Base-by-base conservation (phyloP, 208 protist genomes). In the Leishmania tarentolae region DNA sequence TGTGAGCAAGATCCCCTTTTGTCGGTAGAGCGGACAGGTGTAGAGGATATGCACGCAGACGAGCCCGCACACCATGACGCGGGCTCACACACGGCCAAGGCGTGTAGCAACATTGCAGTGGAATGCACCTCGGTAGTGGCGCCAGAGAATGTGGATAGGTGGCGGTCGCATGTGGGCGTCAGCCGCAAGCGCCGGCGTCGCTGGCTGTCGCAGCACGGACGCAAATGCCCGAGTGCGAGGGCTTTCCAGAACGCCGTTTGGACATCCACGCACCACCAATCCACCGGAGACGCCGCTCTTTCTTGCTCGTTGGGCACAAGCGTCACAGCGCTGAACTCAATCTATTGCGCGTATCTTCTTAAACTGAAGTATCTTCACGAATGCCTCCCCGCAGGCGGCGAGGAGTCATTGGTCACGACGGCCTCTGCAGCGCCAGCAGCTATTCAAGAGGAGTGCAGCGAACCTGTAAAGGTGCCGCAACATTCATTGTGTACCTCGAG, bases 1-100 rank as follows among this genome's bases (percentile, higher is more conserved):
- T 96, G 93, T 75, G 91, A 94, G 63, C 46, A 82, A 35, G 81
- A 80, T 52, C 91, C 93, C 8, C 80, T 94, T 17, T 76, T 91
- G 11, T 85, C 89, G 19, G 83, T 94, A 52, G 77, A 80, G 68
- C 77, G 68, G 72, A 37, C 5, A 0, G 47, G 31, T 68, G n/a
- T 24, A 19, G 59, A 77, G 8, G 40, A 4, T 42, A 31, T 6
- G 40, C 9, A 9, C 19, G 5, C 28, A 69, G 31, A n/a, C 24
- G 3, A 6, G 17, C 11, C 1, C 46, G 8, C n/a, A 44, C 50
- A 46, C 17, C 46, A 44, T 28, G 53, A 37, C 28, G 24, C 63
- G 53, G 47, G 72, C 19, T 47, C 37, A 46, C 19, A 2, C 2
- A 28, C 28, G 44, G 28, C 24, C 7, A 28, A 57, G 50, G 56